A percentile compares a stretch with the other conserved stretches of the same genome.
These are phyloP conservation scores for Apiospora marii DNA, from an alignment of 2,329 filamentous ascomycete species.

Conservation along the genomic window DNA sequence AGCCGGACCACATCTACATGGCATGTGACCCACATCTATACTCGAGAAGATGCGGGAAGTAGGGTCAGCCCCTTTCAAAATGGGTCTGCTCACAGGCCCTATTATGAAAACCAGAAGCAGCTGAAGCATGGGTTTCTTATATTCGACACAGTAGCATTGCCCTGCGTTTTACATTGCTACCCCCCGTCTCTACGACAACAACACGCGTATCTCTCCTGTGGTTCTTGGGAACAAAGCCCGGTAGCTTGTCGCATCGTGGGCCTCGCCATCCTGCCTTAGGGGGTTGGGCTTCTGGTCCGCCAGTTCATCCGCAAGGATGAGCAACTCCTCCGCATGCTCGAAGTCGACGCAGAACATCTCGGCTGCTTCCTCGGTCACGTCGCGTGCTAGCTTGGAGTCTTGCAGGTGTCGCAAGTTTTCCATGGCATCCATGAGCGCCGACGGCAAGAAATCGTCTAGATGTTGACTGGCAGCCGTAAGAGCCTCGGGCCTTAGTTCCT, in stretches of 20 bases:
- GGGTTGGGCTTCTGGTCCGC: constrained; percentile 34
- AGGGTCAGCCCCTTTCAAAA: not conserved
- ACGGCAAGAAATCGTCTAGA: constrained; percentile 90
- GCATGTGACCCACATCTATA: not conserved
- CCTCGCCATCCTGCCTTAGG: constrained; percentile 32
- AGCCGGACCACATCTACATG: not conserved
- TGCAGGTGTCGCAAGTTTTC: constrained; percentile 80
- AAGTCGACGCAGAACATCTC: constrained; percentile 88
- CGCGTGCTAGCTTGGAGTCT: constrained; percentile 74
- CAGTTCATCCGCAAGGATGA: constrained; percentile 53
- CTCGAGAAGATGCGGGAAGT: not conserved
- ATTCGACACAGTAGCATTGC: not conserved
- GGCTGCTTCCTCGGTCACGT: constrained; percentile 83
- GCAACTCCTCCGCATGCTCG: constrained; percentile 63
- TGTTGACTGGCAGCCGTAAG: constrained; percentile 76
- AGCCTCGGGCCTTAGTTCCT: constrained; percentile 64
- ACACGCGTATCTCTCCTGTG: constrained; percentile 65
- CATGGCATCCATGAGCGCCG: constrained; percentile 89
- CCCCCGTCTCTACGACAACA: constrained; percentile 55
- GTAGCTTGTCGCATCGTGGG: constrained; percentile 43
- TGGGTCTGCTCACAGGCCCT: not conserved
- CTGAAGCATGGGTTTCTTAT: not conserved
- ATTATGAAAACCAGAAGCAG: not conserved
- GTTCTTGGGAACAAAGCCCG: constrained; percentile 64
- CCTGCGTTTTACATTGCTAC: not conserved